Conservation (phyloP, 1,284 basidiomycete genomes). For the Baeospora myosura region DNA sequence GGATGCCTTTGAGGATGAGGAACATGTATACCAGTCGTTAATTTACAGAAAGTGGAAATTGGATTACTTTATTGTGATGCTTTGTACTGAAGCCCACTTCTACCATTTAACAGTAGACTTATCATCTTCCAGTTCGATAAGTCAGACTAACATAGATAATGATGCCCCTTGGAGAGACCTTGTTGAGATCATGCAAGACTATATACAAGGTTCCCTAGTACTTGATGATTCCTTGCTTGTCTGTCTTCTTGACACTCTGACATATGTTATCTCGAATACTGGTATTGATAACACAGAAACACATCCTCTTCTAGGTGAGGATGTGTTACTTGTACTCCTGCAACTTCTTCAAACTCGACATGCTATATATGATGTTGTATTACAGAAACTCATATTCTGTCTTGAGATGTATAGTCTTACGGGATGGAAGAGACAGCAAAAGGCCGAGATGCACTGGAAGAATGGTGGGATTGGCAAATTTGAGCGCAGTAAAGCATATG, state of each 20-base stretch:
- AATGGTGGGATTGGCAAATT: not conserved
- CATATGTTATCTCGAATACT: constrained; percentile 1
- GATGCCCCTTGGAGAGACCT: constrained; percentile 1
- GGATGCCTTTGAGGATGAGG: not conserved
- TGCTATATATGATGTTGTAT: not conserved
- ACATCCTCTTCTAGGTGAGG: not conserved
- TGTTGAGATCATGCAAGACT: not conserved
- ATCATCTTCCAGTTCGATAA: too few species aligned
- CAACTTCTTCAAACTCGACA: not conserved
- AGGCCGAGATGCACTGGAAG: not conserved
- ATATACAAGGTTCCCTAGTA: not conserved
- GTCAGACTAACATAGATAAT: not conserved
- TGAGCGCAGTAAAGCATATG: constrained; percentile 1
- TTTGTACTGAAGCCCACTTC: constrained; percentile 3
- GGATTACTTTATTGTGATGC: not conserved
- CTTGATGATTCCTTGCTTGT: not conserved
- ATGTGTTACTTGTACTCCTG: not conserved
- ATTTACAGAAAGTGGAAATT: not conserved
- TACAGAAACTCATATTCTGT: constrained; percentile 1
- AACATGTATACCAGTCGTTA: constrained; percentile 1
- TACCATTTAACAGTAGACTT: not conserved
- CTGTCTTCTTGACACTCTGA: constrained; percentile 1
- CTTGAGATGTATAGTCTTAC: not conserved
- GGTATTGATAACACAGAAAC: not conserved
- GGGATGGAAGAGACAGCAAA: not conserved